phyloP scores from a whole-genome alignment of 2,329 filamentous ascomycete genomes.

The Scorias spongiosa region DNA sequence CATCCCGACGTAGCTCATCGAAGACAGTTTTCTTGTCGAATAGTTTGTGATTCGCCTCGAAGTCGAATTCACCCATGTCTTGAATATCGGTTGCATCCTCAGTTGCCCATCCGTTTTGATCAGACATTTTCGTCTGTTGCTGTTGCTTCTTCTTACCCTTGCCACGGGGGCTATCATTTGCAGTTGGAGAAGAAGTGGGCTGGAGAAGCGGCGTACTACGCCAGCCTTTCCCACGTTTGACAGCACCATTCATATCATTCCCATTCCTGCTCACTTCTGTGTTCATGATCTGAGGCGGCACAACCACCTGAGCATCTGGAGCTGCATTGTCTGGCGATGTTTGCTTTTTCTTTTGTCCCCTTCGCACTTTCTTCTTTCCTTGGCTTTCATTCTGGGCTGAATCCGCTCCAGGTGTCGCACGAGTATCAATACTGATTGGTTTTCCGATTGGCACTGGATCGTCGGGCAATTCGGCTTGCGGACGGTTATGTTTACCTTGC shows the following conservation, averaged over 20 bases:
- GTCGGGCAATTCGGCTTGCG: neutral
- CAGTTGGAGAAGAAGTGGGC: conserved; percentile 36
- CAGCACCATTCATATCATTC: conserved; percentile 22
- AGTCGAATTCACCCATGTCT: conserved; percentile 89
- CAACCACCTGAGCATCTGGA: neutral
- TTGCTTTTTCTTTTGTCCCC: conserved; percentile 28
- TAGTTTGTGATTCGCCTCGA: conserved; percentile 74
- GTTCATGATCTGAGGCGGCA: conserved; percentile 18
- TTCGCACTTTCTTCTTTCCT: conserved; percentile 30
- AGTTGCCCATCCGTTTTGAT: conserved; percentile 77
- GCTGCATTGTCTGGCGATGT: conserved; percentile 6
- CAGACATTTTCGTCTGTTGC: conserved; percentile 26
- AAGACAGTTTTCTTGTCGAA: conserved; percentile 91
- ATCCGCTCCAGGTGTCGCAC: conserved; percentile 1
- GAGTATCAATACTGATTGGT: conserved; percentile 2
- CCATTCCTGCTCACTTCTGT: conserved; percentile 21
- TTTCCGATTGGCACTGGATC: neutral
- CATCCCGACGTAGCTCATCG: conserved; percentile 77
- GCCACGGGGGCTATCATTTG: conserved; percentile 19
- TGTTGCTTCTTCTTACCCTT: conserved; percentile 26
- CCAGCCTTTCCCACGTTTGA: conserved; percentile 46
- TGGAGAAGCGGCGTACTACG: conserved; percentile 53
- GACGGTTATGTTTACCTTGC: neutral
- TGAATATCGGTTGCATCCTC: conserved; percentile 92
- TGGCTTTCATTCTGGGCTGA: conserved; percentile 13